A percentile compares a stretch with the other conserved stretches of the same genome.
phyloP scores from a whole-genome alignment of 1,139 yeast genomes.

The Kurtzmaniella quercitrusa region DNA sequence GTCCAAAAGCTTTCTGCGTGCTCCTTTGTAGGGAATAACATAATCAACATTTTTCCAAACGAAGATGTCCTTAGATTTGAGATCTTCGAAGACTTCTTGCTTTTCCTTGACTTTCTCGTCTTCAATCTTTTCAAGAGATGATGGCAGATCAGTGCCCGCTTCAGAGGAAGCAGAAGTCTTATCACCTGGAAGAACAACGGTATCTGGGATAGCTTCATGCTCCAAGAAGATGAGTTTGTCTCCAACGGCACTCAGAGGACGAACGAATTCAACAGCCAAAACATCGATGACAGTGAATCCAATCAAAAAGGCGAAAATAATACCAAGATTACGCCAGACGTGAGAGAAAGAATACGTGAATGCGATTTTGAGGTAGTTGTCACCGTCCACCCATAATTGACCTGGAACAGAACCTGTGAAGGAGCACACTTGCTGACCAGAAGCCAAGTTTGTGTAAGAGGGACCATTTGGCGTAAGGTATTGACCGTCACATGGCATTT shows the following conservation, averaged over 20 bases:
- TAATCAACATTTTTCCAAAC: constrained; percentile 43
- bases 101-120: constrained; percentile 38
- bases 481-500: constrained; percentile 44
- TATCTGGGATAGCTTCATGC: constrained; percentile 47
- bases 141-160: not conserved
- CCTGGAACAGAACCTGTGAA: constrained; percentile 49
- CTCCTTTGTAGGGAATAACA: constrained; percentile 34
- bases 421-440: constrained; percentile 47
- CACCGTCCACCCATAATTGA: constrained; percentile 43
- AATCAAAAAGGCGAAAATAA: constrained; percentile 51
- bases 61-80: constrained; percentile 31
- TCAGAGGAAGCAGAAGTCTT: constrained; percentile 12
- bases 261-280: constrained; percentile 46
- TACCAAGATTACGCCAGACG: constrained; percentile 67
- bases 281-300: constrained; percentile 45
- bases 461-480: constrained; percentile 49
- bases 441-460: constrained; percentile 37
- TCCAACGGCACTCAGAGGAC: constrained; percentile 53
- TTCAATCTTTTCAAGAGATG: constrained; percentile 15
- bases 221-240: constrained; percentile 51
- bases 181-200: constrained; percentile 18
- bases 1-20: constrained; percentile 48
- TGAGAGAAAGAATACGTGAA: constrained; percentile 42
- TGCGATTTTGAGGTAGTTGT: constrained; percentile 39
- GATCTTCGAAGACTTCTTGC: constrained; percentile 22